A percentile compares a stretch with the other conserved stretches of the same genome.
Evolutionary conservation across 768 basidiomycete genomes (phyloP).

Genomic region (Hygrocybe punicea): DNA sequence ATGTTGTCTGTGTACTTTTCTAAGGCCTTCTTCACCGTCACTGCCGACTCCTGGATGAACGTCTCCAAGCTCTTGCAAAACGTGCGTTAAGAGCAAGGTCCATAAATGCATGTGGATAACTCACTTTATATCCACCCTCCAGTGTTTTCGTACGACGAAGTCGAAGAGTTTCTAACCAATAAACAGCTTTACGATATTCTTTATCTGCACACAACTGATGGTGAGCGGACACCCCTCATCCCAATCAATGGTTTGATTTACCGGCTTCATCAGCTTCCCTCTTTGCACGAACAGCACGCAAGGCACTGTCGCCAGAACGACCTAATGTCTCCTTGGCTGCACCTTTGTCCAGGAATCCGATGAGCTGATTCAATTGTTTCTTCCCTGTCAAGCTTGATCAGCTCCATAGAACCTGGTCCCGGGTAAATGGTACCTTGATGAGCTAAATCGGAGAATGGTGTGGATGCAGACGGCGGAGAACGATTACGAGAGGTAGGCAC

Average conservation of each 20-base stretch:
- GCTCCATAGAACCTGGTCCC: neutral
- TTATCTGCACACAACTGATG: slow-evolving; percentile 51
- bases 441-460: slow-evolving; percentile 82
- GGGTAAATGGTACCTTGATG: slow-evolving; percentile 56
- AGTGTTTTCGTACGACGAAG: slow-evolving; percentile 78
- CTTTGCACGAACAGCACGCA: slow-evolving; percentile 77
- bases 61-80: slow-evolving; percentile 66
- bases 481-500: slow-evolving; percentile 56
- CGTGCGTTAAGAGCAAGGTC: neutral
- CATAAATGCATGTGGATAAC: slow-evolving; percentile 16
- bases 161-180: slow-evolving; percentile 89
- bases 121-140: slow-evolving; percentile 75
- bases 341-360: slow-evolving; percentile 80
- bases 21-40: slow-evolving; percentile 58
- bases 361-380: slow-evolving; percentile 80
- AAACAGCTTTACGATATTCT: slow-evolving; percentile 85
- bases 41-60: slow-evolving; percentile 72
- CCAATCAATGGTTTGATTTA: slow-evolving; percentile 28
- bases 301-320: slow-evolving; percentile 57
- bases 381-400: slow-evolving; percentile 51
- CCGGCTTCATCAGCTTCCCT: slow-evolving; percentile 91
- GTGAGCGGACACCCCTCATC: neutral
- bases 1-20: slow-evolving; percentile 78
- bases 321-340: slow-evolving; percentile 59
- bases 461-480: slow-evolving; percentile 80